phyloP scores from a whole-genome alignment of 2,329 filamentous ascomycete genomes.

The Talaromyces sp. region DNA sequence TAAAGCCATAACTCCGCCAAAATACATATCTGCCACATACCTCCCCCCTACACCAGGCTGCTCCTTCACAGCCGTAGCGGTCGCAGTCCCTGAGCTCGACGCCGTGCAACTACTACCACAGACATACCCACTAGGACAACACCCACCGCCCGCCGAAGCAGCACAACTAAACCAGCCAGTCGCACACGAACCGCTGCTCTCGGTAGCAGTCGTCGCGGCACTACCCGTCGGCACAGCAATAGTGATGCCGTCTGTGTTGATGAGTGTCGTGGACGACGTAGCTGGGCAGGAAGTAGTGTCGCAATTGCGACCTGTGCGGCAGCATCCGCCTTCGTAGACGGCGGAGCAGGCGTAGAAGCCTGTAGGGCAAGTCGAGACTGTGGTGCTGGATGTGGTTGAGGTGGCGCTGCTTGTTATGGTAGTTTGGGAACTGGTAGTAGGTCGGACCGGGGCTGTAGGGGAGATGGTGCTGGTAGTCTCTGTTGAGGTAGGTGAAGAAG shows the following conservation, averaged over 20 bases:
- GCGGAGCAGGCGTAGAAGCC: constrained; percentile 91
- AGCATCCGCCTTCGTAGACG: constrained; percentile 77
- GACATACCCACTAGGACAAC: constrained; percentile 73
- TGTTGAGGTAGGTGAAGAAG: constrained; percentile 33
- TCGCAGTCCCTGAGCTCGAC: constrained; percentile 43
- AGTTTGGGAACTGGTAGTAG: constrained; percentile 39
- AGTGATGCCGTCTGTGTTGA: constrained; percentile 64
- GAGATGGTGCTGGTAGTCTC: constrained; percentile 31
- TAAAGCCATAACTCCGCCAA: constrained; percentile 4
- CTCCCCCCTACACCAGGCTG: constrained; percentile 22
- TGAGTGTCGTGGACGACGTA: constrained; percentile 62
- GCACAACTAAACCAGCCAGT: constrained; percentile 74
- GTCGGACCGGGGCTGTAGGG: constrained; percentile 37
- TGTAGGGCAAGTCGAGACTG: constrained; percentile 64
- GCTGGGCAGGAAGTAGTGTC: constrained; percentile 72
- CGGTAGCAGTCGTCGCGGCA: constrained; percentile 27
- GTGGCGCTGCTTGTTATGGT: constrained; percentile 23
- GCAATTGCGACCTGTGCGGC: constrained; percentile 82
- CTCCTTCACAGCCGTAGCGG: constrained; percentile 49
- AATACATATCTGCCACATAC: constrained; percentile 16
- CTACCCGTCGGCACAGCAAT: constrained; percentile 60
- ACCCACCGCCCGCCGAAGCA: constrained; percentile 67
- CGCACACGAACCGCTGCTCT: constrained; percentile 58
- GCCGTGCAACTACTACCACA: constrained; percentile 54
- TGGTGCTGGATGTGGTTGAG: constrained; percentile 25